phyloP scores from a whole-genome alignment of 257 asterid species.

The Plectranthus barbatus region DNA sequence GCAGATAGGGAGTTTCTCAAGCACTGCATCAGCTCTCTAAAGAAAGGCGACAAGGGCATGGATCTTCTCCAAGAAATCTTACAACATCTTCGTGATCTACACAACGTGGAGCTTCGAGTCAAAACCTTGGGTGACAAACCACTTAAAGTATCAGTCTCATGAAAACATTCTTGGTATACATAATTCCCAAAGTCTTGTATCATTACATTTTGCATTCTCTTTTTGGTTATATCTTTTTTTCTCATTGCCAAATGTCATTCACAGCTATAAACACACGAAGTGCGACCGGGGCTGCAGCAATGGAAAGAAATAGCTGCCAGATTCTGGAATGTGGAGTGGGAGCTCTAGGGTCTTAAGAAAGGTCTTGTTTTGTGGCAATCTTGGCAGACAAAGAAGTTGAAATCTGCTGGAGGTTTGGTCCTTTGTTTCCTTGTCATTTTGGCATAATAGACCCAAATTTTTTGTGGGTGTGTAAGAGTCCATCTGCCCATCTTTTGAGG shows the following conservation, averaged over 20 bases:
- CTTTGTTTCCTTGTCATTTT: slow-evolving; percentile 28
- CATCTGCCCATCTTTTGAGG: slow-evolving; percentile 38
- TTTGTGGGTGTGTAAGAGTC: slow-evolving; percentile 50
- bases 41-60: slow-evolving; percentile 90
- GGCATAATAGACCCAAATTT: slow-evolving; percentile 40
- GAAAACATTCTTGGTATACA: slow-evolving; percentile 2
- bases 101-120: slow-evolving; percentile 63
- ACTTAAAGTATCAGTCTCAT: neutral
- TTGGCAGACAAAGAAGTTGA: slow-evolving; percentile 42
- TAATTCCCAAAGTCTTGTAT: neutral
- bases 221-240: neutral
- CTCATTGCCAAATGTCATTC: slow-evolving; percentile 6
- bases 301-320: neutral
- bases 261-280: neutral
- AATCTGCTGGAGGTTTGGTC: slow-evolving; percentile 33
- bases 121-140: slow-evolving; percentile 40
- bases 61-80: slow-evolving; percentile 85
- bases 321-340: slow-evolving; percentile 6
- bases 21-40: slow-evolving; percentile 78
- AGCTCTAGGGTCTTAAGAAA: slow-evolving; percentile 1
- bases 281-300: neutral
- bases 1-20: slow-evolving; percentile 87
- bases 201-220: neutral
- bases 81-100: slow-evolving; percentile 78
- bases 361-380: slow-evolving; percentile 30